Percentiles rank a stretch among this genome's conserved stretches.
These are phyloP conservation scores for Sclerotinia sclerotiorum DNA, from an alignment of 2,329 filamentous ascomycete genomes.

Conservation along the genomic window DNA sequence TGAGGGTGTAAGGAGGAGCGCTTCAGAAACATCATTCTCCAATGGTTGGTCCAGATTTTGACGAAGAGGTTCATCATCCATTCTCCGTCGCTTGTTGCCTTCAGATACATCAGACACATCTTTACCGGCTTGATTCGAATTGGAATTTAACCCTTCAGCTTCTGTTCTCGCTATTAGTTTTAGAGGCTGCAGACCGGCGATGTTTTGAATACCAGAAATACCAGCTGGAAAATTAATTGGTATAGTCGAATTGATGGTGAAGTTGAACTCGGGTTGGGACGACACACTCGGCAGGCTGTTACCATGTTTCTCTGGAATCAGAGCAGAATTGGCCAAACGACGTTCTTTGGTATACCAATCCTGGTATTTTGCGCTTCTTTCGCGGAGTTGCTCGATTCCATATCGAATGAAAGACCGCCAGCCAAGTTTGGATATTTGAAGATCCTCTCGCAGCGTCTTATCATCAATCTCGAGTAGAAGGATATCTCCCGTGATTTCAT, in stretches of 20 bases:
- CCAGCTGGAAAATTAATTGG: constrained; percentile 8
- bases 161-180: not conserved
- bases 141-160: not conserved
- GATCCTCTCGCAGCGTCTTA: constrained; percentile 32
- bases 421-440: constrained; percentile 33
- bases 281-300: constrained; percentile 2
- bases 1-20: not conserved
- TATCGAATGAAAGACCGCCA: constrained; percentile 47
- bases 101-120: not conserved
- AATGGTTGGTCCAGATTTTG: not conserved
- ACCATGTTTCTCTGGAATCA: not conserved
- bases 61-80: not conserved
- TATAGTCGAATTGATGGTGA: constrained; percentile 21
- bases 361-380: constrained; percentile 52
- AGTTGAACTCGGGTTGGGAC: constrained; percentile 10
- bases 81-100: constrained; percentile 11
- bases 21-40: not conserved
- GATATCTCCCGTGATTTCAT: constrained; percentile 50
- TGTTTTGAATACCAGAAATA: not conserved
- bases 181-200: constrained; percentile 6
- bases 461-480: constrained; percentile 34
- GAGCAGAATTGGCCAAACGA: not conserved
- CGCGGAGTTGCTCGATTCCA: constrained; percentile 57
- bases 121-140: not conserved
- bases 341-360: not conserved